Percentiles rank a stretch among this genome's conserved stretches.
phyloP scores from a whole-genome alignment of 352 stramenopile genomes.

The Aphanomyces invadans region DNA sequence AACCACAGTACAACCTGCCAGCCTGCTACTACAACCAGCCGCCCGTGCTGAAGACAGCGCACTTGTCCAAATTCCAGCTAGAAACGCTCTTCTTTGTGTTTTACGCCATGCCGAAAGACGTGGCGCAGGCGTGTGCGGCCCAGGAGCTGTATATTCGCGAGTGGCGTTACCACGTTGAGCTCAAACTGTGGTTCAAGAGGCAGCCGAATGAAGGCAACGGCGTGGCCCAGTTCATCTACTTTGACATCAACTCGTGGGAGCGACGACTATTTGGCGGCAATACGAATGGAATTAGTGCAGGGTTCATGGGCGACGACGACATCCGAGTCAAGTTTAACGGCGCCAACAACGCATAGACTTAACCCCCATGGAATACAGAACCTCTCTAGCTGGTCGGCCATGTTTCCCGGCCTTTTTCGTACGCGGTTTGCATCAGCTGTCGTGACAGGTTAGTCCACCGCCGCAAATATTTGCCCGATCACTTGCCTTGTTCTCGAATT shows the following conservation, averaged over 20 bases:
- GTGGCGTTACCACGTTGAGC: conserved; percentile 95
- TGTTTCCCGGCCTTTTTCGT: neutral
- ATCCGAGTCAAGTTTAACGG: conserved; percentile 95
- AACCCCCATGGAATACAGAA: too few relatives aligned
- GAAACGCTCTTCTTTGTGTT: conserved; percentile 99
- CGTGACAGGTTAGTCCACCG: too few relatives aligned
- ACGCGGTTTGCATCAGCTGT: conserved; percentile 26
- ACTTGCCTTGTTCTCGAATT: conserved; percentile 18
- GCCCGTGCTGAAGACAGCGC: conserved; percentile 94
- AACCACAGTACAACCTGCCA: conserved; percentile 76
- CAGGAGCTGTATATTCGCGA: conserved; percentile 90
- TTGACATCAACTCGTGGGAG: conserved; percentile 93
- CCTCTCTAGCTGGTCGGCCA: too few relatives aligned
- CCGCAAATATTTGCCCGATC: too few relatives aligned
- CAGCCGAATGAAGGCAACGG: conserved; percentile 32
- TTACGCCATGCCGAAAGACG: conserved; percentile 97
- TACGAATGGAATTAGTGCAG: conserved; percentile 75
- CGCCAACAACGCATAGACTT: conserved; percentile 18
- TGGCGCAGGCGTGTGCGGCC: conserved; percentile 88
- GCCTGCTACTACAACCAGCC: conserved; percentile 90
- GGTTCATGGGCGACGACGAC: conserved; percentile 90
- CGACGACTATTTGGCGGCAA: conserved; percentile 89
- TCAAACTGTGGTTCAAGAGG: conserved; percentile 96
- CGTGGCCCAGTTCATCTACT: conserved; percentile 89
- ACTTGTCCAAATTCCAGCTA: conserved; percentile 97